phyloP scores from a whole-genome alignment of 495 filamentous ascomycete species.

The Bacidia rubella region DNA sequence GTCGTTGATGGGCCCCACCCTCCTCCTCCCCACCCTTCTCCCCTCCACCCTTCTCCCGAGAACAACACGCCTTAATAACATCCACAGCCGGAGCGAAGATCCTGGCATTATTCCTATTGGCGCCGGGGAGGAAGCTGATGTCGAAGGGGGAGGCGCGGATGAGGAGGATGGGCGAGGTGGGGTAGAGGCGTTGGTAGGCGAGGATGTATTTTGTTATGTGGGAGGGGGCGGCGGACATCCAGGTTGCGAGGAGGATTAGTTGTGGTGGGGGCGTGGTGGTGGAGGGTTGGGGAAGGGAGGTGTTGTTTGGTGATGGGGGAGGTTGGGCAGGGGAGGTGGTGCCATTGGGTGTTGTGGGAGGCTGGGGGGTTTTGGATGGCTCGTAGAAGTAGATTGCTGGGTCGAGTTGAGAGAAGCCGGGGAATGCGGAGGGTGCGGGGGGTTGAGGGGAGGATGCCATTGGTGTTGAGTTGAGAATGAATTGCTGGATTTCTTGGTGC shows the following conservation, averaged over 20 bases:
- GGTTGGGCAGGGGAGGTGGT: too few species aligned
- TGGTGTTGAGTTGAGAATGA: too few species aligned
- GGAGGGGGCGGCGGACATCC: slow-evolving; percentile 28
- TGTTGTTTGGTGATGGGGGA: neutral
- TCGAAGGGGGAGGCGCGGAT: slow-evolving; percentile 25
- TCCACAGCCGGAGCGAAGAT: slow-evolving; percentile 26
- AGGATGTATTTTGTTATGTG: slow-evolving; percentile 32
- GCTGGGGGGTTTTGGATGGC: neutral
- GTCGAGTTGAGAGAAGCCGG: neutral
- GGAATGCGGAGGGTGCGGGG: too few species aligned
- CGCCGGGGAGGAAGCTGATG: slow-evolving; percentile 23
- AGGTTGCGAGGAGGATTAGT: slow-evolving; percentile 31
- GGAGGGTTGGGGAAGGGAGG: slow-evolving; percentile 14
- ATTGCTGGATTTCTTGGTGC: too few species aligned
- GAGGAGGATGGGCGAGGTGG: slow-evolving; percentile 24
- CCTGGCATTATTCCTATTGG: slow-evolving; percentile 21
- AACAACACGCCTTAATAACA: slow-evolving; percentile 18
- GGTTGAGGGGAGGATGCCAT: too few species aligned
- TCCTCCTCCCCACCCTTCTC: too few species aligned
- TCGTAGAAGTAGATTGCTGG: neutral
- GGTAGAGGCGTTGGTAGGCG: slow-evolving; percentile 29
- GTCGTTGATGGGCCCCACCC: slow-evolving; percentile 2
- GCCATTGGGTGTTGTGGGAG: neutral
- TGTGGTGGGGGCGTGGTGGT: slow-evolving; percentile 20
- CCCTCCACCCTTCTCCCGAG: too few species aligned